Conservation (phyloP, 257 asterid species). For the Petunia secreta region DNA sequence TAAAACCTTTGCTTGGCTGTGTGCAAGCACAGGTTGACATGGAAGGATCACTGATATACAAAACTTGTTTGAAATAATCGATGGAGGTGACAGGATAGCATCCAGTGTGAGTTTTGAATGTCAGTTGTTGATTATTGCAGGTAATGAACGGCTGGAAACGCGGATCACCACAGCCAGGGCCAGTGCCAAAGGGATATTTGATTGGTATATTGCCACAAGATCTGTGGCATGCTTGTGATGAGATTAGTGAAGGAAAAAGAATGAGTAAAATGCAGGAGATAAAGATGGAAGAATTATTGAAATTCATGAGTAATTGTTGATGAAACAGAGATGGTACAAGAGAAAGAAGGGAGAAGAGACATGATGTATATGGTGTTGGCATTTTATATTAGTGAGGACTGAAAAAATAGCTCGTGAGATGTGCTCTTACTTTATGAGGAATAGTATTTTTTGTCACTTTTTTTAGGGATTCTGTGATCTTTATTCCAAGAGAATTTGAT, state of each 20-base stretch:
- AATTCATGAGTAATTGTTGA: neutral
- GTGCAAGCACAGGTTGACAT: constrained; percentile 83
- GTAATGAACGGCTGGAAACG: constrained; percentile 65
- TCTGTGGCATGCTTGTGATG: constrained; percentile 65
- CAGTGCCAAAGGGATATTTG: constrained; percentile 77
- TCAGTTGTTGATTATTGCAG: constrained; percentile 63
- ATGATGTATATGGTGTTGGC: too few relatives aligned
- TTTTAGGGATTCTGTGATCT: too few relatives aligned
- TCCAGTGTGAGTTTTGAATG: constrained; percentile 67
- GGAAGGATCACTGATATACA: constrained; percentile 70
- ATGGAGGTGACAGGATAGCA: constrained; percentile 74
- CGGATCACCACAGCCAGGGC: constrained; percentile 77
- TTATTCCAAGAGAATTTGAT: too few relatives aligned
- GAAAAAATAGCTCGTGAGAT: too few relatives aligned
- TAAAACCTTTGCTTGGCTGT: constrained; percentile 75
- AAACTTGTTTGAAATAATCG: constrained; percentile 58
- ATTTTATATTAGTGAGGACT: too few relatives aligned
- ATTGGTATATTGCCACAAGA: constrained; percentile 63
- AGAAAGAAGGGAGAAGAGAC: too few relatives aligned
- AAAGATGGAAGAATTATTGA: neutral
- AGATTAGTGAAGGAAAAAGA: constrained; percentile 38
- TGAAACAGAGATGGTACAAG: too few relatives aligned
- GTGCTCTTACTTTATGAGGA: too few relatives aligned
- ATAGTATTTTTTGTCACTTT: too few relatives aligned
- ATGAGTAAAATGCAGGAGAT: constrained; percentile 6